phyloP scores from a whole-genome alignment of 345 rosid species.

The Eucalyptus sp. region DNA sequence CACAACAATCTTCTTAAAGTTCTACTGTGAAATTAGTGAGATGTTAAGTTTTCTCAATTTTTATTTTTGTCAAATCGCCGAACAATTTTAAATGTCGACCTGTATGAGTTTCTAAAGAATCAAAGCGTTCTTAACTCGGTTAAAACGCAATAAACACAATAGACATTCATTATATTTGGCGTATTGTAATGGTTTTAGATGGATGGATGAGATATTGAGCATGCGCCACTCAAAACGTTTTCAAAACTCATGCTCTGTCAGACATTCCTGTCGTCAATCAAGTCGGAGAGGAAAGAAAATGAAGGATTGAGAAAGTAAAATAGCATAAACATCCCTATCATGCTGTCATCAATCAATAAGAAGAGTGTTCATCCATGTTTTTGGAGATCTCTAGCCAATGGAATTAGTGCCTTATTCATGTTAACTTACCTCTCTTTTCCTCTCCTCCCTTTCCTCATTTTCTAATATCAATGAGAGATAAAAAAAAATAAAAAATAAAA shows the following conservation, averaged over 20 bases:
- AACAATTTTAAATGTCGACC: neutral
- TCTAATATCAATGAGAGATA: neutral
- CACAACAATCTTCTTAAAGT: accelerated
- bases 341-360: neutral
- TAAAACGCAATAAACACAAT: accelerated
- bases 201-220: accelerated
- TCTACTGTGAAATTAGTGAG: accelerated
- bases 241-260: neutral
- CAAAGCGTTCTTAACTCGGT: accelerated
- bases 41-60: neutral
- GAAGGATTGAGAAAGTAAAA: neutral
- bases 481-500: no score
- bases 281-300: neutral
- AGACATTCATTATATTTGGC: neutral
- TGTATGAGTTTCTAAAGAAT: neutral
- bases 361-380: neutral
- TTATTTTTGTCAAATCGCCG: no score
- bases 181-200: accelerated
- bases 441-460: neutral
- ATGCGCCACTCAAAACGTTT: accelerated
- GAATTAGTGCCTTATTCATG: neutral
- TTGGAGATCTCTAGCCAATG: neutral
- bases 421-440: neutral
- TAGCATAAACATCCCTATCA: neutral
- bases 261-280: neutral